These are phyloP conservation scores for Macroventuria anomochaeta DNA, from an alignment of 2,329 filamentous ascomycete species.

Conservation along the genomic window DNA sequence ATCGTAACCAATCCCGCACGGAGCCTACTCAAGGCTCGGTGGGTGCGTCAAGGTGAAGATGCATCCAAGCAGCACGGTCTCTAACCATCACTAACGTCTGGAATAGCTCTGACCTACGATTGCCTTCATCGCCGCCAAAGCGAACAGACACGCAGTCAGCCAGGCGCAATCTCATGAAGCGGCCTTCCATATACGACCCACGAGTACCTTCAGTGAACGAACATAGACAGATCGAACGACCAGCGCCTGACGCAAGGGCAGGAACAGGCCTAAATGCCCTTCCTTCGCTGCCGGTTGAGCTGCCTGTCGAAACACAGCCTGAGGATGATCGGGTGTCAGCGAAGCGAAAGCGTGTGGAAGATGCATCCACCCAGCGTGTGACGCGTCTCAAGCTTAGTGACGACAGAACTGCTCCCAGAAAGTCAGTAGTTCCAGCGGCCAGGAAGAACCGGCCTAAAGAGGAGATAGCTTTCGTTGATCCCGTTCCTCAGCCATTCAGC, in stretches of 20 bases:
- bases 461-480: background rate
- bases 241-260: background rate
- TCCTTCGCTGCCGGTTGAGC: background rate
- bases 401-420: background rate
- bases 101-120: conserved; percentile 1
- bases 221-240: background rate
- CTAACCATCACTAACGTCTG: background rate
- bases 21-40: background rate
- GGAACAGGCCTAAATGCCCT: background rate
- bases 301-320: background rate
- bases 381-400: conserved; percentile 4
- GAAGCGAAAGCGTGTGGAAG: background rate
- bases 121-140: conserved; percentile 8
- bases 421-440: background rate
- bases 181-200: conserved; percentile 28
- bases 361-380: conserved; percentile 7
- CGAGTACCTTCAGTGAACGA: conserved; percentile 13
- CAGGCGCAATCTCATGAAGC: conserved; percentile 26
- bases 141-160: conserved; percentile 20
- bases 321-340: background rate
- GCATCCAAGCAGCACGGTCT: background rate
- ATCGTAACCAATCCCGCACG: background rate
- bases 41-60: background rate
- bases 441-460: background rate
- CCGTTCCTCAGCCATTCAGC: background rate